Conservation (phyloP, 495 filamentous ascomycete species). For the Xylaria telfairii region DNA sequence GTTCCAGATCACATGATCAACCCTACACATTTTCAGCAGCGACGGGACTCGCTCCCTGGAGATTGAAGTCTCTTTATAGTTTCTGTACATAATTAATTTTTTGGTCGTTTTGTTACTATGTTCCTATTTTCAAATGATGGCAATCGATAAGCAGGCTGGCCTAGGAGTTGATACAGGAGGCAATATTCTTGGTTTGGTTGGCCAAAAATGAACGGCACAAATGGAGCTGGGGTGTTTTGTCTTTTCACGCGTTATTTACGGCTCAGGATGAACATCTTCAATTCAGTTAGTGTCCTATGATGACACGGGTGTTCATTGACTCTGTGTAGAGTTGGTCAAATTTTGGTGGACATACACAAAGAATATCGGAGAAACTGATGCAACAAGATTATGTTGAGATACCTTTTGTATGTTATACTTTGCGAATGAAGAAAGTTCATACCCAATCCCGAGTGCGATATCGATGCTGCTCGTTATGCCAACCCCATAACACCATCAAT, state of each 20-base stretch:
- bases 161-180: constrained; percentile 39
- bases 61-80: constrained; percentile 31
- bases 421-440: constrained; percentile 1
- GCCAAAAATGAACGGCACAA: constrained; percentile 18
- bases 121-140: constrained; percentile 28
- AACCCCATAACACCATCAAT: not conserved
- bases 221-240: constrained; percentile 22
- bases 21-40: constrained; percentile 17
- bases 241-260: not conserved
- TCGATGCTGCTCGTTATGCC: not conserved
- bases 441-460: not conserved
- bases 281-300: not conserved
- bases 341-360: constrained; percentile 9
- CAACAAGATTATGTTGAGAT: constrained; percentile 8
- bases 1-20: not conserved
- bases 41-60: not conserved
- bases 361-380: constrained; percentile 17
- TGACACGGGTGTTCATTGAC: not conserved
- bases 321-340: constrained; percentile 6
- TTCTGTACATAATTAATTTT: constrained; percentile 38
- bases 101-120: constrained; percentile 28
- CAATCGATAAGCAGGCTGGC: constrained; percentile 34
- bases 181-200: constrained; percentile 19
- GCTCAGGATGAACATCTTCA: constrained; percentile 1
- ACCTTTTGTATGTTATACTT: constrained; percentile 16